These are phyloP conservation scores for Polyporus arcularius DNA, from an alignment of 768 basidiomycete genomes.

Conservation along the genomic window DNA sequence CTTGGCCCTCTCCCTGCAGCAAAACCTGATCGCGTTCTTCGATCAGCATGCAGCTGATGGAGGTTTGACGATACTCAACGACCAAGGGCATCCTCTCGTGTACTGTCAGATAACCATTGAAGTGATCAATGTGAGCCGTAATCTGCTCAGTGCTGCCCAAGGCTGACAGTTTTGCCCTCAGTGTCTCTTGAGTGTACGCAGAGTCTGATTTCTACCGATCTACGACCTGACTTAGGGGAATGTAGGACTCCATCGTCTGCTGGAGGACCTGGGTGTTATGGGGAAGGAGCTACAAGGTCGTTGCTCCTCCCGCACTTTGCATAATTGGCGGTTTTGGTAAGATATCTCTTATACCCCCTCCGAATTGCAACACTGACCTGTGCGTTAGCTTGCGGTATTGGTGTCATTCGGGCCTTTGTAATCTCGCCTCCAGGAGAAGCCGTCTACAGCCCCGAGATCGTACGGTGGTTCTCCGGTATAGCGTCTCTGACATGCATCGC, in stretches of 20 bases:
- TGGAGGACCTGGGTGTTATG: slow-evolving; percentile 9
- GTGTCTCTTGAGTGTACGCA: slow-evolving; percentile 1
- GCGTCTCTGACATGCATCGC: not conserved
- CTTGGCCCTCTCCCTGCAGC: not conserved
- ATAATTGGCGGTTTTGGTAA: not conserved
- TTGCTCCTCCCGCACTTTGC: not conserved
- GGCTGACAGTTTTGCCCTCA: not conserved
- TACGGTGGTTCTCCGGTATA: not conserved
- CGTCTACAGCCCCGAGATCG: not conserved
- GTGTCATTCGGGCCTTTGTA: not conserved
- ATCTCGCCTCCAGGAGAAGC: not conserved
- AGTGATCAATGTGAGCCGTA: slow-evolving; percentile 1
- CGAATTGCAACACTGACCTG: not conserved
- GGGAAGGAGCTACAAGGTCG: not conserved
- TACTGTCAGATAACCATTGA: not conserved
- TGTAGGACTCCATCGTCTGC: not conserved
- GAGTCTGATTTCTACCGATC: no score
- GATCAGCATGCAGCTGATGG: slow-evolving; percentile 5
- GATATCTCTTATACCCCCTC: not conserved
- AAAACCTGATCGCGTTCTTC: slow-evolving; percentile 7
- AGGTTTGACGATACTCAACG: not conserved
- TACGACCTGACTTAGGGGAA: no score
- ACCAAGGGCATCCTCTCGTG: not conserved
- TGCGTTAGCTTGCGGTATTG: not conserved
- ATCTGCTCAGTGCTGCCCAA: not conserved